Evolutionary conservation across 805 yeast genomes (phyloP).

Genomic region (Starmerella vitae): DNA sequence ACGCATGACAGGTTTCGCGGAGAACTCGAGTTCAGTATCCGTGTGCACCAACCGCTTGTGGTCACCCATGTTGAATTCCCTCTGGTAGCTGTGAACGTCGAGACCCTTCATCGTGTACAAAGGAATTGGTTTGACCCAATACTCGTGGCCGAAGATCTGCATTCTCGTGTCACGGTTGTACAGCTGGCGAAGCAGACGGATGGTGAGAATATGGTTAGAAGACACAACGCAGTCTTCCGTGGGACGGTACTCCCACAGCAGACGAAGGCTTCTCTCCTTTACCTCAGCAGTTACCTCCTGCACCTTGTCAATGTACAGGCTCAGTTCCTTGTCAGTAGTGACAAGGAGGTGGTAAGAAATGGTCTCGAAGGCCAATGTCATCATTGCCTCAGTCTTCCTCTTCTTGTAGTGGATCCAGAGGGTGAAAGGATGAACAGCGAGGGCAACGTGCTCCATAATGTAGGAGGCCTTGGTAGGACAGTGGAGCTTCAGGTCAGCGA

Average conservation of each 20-base stretch:
- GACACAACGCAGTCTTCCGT: slow-evolving; percentile 1
- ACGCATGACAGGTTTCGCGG: slow-evolving; percentile 28
- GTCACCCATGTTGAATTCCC: slow-evolving; percentile 15
- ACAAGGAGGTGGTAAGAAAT: slow-evolving; percentile 55
- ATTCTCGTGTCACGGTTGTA: slow-evolving; percentile 55
- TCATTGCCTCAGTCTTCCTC: slow-evolving; percentile 17
- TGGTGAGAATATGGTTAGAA: slow-evolving; percentile 29
- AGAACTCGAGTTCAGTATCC: background rate
- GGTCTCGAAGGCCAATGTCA: slow-evolving; percentile 45
- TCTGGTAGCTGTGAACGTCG: background rate
- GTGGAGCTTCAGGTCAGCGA: slow-evolving; percentile 15
- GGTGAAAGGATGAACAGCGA: slow-evolving; percentile 8
- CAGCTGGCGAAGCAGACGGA: slow-evolving; percentile 49
- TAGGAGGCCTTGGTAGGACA: slow-evolving; percentile 5
- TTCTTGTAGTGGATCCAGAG: slow-evolving; percentile 15
- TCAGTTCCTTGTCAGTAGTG: slow-evolving; percentile 50
- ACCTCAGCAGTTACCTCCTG: slow-evolving; percentile 35
- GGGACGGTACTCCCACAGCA: slow-evolving; percentile 31
- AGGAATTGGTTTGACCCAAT: slow-evolving; percentile 37
- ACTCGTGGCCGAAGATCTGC: slow-evolving; percentile 34
- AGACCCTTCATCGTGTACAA: slow-evolving; percentile 1
- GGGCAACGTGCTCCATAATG: slow-evolving; percentile 5
- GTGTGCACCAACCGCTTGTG: slow-evolving; percentile 18
- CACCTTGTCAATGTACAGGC: slow-evolving; percentile 32
- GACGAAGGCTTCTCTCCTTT: slow-evolving; percentile 37